Evolutionary conservation across 2,329 filamentous ascomycete species (phyloP).

Genomic region (Plectosphaerella cucumerina): DNA sequence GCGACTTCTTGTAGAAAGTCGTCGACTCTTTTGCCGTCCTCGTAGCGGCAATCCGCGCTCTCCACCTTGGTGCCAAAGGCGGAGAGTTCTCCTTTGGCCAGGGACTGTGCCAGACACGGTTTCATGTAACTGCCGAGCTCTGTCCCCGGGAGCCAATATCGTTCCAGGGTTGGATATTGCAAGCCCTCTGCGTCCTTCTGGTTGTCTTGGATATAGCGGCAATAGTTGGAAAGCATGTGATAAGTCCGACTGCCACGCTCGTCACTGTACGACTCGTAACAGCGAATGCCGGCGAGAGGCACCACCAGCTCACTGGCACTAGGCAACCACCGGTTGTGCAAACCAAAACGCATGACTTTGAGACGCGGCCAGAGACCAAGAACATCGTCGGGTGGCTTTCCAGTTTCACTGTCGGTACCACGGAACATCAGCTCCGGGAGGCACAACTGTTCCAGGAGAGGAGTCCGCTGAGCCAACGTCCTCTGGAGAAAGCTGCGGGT

Average conservation of each 20-base stretch:
- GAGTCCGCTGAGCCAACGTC: no score
- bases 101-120: neutral
- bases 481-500: no score
- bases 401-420: no score
- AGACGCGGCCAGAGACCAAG: neutral
- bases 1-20: constrained; percentile 20
- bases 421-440: no score
- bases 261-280: no score
- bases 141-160: constrained; percentile 5
- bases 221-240: no score
- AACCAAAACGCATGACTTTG: no score
- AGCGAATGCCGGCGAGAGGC: no score
- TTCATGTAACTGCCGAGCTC: neutral
- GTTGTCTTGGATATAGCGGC: neutral
- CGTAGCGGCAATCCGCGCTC: neutral
- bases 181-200: neutral
- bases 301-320: no score
- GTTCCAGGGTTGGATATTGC: constrained; percentile 3
- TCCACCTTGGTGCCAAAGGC: neutral
- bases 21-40: neutral
- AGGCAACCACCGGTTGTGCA: no score
- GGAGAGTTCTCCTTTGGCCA: neutral
- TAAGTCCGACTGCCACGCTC: no score
- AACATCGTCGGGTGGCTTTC: neutral
- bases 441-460: no score